phyloP scores from a whole-genome alignment of 2,329 filamentous ascomycete species.

The Diplodia intermedia region DNA sequence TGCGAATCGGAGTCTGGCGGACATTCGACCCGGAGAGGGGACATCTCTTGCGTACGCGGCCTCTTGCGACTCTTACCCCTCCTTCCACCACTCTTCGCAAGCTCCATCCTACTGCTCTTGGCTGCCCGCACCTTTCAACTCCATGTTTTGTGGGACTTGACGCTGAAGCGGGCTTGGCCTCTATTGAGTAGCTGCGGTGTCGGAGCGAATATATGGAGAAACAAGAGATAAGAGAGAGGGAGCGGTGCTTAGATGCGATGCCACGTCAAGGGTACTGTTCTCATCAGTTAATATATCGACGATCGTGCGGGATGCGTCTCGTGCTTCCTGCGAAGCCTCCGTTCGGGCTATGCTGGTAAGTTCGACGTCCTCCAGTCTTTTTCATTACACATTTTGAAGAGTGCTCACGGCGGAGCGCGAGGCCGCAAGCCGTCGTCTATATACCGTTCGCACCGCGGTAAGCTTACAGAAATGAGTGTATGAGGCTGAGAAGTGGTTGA shows the following conservation, averaged over 20 bases:
- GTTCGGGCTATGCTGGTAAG: not conserved
- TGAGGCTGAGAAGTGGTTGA: no score
- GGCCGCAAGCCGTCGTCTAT: no score
- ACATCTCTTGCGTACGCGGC: not conserved
- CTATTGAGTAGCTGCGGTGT: not conserved
- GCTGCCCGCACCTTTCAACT: not conserved
- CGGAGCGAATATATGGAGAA: not conserved
- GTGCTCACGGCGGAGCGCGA: no score
- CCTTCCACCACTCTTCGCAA: not conserved
- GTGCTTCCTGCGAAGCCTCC: not conserved
- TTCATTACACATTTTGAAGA: no score
- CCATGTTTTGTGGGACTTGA: slow-evolving; percentile 1
- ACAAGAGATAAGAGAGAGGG: not conserved
- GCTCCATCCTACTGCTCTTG: not conserved
- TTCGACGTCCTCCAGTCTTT: not conserved
- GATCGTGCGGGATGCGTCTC: not conserved
- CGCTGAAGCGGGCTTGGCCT: not conserved
- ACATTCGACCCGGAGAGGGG: not conserved
- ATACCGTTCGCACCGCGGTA: no score
- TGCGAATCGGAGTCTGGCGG: slow-evolving; percentile 18
- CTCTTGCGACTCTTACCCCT: not conserved
- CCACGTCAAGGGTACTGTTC: not conserved
- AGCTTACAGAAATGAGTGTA: no score
- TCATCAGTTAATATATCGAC: not conserved
- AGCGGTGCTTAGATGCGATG: not conserved